Evolutionary conservation across 352 stramenopile species (phyloP).

Genomic region (Bremia lactucae): DNA sequence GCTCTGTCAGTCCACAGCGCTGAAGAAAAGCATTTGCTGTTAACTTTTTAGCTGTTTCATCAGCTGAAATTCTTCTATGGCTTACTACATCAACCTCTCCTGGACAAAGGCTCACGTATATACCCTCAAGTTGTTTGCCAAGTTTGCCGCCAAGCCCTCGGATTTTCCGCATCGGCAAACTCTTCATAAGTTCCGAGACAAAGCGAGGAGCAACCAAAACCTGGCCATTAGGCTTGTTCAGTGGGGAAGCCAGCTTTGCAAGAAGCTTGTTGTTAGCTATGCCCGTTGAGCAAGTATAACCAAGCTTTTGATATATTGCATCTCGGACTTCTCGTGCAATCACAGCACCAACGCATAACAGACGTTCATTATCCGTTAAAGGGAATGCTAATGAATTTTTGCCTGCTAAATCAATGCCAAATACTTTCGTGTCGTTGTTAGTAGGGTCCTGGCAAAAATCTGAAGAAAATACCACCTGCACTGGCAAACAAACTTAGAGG

Average conservation of each 20-base stretch:
- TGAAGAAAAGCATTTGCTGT: conserved; percentile 46
- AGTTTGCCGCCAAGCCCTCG: conserved; percentile 70
- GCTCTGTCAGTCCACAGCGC: conserved; percentile 35
- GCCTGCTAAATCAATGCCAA: conserved; percentile 39
- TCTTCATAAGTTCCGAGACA: conserved; percentile 50
- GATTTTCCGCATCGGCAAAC: conserved; percentile 61
- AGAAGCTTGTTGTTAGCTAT: conserved; percentile 72
- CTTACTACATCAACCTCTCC: neutral
- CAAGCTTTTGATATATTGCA: conserved; percentile 42
- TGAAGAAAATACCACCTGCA: conserved; percentile 37
- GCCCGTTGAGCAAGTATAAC: conserved; percentile 75
- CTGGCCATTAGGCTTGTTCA: conserved; percentile 79
- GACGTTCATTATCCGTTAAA: conserved; percentile 45
- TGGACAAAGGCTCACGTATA: conserved; percentile 36
- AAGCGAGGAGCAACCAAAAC: conserved; percentile 60
- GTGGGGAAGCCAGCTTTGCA: conserved; percentile 62
- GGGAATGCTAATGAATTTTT: conserved; percentile 36
- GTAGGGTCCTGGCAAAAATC: conserved; percentile 46
- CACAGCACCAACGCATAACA: conserved; percentile 50
- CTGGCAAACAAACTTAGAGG: neutral
- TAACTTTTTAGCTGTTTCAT: conserved; percentile 9
- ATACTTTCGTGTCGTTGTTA: conserved; percentile 62
- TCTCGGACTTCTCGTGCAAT: conserved; percentile 69
- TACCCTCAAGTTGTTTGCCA: conserved; percentile 48
- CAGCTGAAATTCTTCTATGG: conserved; percentile 1